Conservation (phyloP, 2,329 filamentous ascomycete species). For the Fusarium pilosicola region DNA sequence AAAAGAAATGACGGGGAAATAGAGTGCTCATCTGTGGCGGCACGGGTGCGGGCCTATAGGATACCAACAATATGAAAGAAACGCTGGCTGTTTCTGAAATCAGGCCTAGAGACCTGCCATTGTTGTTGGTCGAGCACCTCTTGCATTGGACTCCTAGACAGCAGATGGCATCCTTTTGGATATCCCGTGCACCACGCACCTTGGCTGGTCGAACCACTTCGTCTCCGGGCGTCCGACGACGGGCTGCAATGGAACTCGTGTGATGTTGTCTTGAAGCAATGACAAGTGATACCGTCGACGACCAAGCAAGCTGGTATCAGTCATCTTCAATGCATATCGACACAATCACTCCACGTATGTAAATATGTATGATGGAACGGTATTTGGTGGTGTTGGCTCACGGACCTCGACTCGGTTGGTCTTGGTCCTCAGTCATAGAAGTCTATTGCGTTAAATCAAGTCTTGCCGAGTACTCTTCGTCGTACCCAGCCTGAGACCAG, state of each 20-base stretch:
- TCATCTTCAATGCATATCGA: slow-evolving; percentile 8
- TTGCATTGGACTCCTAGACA: slow-evolving; percentile 7
- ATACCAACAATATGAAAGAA: slow-evolving; percentile 9
- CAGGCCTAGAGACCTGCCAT: background rate
- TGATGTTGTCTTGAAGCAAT: background rate
- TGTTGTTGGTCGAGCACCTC: slow-evolving; percentile 4
- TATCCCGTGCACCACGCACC: slow-evolving; percentile 4
- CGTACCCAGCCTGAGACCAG: slow-evolving; percentile 14
- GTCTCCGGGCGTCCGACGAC: slow-evolving; percentile 25
- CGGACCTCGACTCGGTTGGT: slow-evolving; percentile 41
- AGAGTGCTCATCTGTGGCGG: slow-evolving; percentile 8
- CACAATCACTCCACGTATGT: slow-evolving; percentile 20
- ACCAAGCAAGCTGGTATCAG: background rate
- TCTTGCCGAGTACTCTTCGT: slow-evolving; percentile 20
- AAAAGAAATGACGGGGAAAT: slow-evolving; percentile 22
- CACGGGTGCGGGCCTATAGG: background rate
- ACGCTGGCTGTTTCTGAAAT: slow-evolving; percentile 15
- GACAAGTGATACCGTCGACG: background rate
- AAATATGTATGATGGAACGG: slow-evolving; percentile 2
- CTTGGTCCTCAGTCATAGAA: slow-evolving; percentile 41
- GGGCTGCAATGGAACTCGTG: slow-evolving; percentile 10
- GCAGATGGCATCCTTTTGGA: background rate
- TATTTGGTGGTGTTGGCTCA: slow-evolving; percentile 38
- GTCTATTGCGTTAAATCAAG: slow-evolving; percentile 39
- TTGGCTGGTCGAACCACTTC: slow-evolving; percentile 13